Evolutionary conservation across 306 rosid genomes (phyloP), one percentile per base, ranked within the genome.

Genomic region (Cucurbita moschata): DNA sequence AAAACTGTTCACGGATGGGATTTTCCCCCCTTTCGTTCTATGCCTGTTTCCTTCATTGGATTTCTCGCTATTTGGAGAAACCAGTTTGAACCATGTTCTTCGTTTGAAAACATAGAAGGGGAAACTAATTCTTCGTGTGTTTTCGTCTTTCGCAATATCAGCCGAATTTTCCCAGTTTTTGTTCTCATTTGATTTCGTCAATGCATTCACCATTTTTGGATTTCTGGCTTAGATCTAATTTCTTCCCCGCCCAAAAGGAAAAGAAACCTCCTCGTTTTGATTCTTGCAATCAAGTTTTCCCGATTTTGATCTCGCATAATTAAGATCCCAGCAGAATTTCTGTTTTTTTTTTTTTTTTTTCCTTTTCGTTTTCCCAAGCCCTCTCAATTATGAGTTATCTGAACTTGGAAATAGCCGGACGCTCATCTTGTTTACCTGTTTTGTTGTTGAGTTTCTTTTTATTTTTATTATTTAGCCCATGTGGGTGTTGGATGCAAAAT

Each of bases 341-440:
- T 68, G 6, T 47, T 26, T 43, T 23, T 19, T 15, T 18, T 21
- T 44, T 0, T 7, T 1, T 4, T 4, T 6, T 42, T 6, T 3
- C 49, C 10, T 8, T 4, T 5, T 6, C 8, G 1, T 3, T 11
- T 5, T 8, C 9, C 3, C 19, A 15, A 43, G 55, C 39, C 8
- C 46, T 70, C 59, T 6, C 59, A 26, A 69, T 69, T 69, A 49
- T 70, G 72, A 66, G 38, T 66, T 43, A 66, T 66, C 72, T 66
- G 72, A 66, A 66, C 74, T 47, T 16, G 60, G 60, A 70, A 14
- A 70, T 70, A 14, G 47, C 59, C 16, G 15, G 60, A 70, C 4
- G 44, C 16, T 51, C 58, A 23, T 69, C 44, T 69, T 64, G 23
- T 38, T 16, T 38, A 40, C 30, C 50, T 64, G 51, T 64, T 64